A percentile compares a stretch with the other conserved stretches of the same genome.
phyloP scores from a whole-genome alignment of 768 basidiomycete genomes.

The Cystoderma amianthinum region DNA sequence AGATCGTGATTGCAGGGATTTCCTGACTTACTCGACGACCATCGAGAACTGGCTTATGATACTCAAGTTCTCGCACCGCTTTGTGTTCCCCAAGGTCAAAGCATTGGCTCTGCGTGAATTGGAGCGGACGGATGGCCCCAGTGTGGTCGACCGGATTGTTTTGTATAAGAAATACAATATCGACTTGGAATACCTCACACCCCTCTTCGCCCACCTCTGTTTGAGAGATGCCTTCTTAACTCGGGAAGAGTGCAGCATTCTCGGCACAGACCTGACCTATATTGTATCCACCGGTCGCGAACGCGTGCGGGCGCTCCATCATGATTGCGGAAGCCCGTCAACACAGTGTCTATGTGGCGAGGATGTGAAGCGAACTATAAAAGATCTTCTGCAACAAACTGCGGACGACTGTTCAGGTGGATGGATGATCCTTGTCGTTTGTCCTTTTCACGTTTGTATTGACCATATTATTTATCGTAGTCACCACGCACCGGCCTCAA shows the following conservation, averaged over 20 bases:
- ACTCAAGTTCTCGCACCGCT: slow-evolving; percentile 48
- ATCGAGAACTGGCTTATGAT: slow-evolving; percentile 52
- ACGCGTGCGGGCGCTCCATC: slow-evolving; percentile 23
- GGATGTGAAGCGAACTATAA: too few species aligned
- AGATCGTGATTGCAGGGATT: slow-evolving; percentile 32
- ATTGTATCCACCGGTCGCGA: slow-evolving; percentile 47
- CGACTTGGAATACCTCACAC: slow-evolving; percentile 38
- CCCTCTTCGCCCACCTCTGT: slow-evolving; percentile 50
- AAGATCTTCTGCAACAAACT: too few species aligned
- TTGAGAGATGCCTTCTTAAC: slow-evolving; percentile 42
- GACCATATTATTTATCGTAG: too few species aligned
- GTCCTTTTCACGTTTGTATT: too few species aligned
- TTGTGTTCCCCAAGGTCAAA: slow-evolving; percentile 51
- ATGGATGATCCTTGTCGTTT: too few species aligned
- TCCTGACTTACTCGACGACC: slow-evolving; percentile 45
- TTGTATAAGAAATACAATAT: slow-evolving; percentile 49
- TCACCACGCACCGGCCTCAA: too few species aligned
- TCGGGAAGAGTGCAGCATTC: slow-evolving; percentile 43
- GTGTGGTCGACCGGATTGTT: slow-evolving; percentile 35
- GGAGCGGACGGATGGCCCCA: slow-evolving; percentile 35
- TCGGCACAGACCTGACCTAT: slow-evolving; percentile 48
- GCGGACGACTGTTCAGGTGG: background rate
- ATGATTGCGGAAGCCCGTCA: slow-evolving; percentile 4
- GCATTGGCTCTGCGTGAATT: slow-evolving; percentile 54
- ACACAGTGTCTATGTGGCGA: too few species aligned